Evolutionary conservation across 2,329 filamentous ascomycete species (phyloP).

Genomic region (Geosmithia morbida): DNA sequence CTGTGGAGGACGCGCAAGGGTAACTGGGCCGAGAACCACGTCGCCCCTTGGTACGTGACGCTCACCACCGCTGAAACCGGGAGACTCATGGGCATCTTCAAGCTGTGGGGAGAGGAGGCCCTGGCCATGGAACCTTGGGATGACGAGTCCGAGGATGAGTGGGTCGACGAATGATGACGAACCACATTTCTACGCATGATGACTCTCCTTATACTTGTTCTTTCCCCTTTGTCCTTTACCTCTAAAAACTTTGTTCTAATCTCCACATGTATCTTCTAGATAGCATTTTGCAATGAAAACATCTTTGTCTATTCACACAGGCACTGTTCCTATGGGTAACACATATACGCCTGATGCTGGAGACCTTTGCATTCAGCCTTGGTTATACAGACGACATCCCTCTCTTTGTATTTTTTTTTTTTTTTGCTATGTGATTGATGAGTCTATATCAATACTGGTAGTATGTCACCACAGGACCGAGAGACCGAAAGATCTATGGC

Average conservation of each 20-base stretch:
- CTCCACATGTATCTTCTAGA: no score
- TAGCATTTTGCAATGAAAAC: no score
- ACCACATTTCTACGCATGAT: neutral
- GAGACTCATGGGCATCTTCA: neutral
- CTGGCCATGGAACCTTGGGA: neutral
- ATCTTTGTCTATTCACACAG: no score
- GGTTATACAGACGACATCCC: no score
- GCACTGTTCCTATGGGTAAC: no score
- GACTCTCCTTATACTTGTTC: neutral
- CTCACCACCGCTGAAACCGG: neutral
- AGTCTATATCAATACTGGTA: no score
- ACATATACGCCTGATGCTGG: no score
- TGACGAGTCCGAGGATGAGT: neutral
- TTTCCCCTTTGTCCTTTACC: neutral
- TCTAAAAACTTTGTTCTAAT: constrained; percentile 7
- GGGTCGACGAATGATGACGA: neutral
- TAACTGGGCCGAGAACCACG: neutral
- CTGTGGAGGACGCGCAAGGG: neutral
- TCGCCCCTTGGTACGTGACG: neutral
- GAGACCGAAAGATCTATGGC: no score
- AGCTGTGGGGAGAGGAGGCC: neutral
- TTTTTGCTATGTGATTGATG: no score
- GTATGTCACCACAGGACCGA: no score
- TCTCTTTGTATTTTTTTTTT: no score
- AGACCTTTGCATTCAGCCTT: no score